Percentiles rank a stretch among this genome's conserved stretches.
These are phyloP conservation scores for Houttuynia cordata DNA, from an alignment of 164 flowering plant genomes.

Conservation along the genomic window DNA sequence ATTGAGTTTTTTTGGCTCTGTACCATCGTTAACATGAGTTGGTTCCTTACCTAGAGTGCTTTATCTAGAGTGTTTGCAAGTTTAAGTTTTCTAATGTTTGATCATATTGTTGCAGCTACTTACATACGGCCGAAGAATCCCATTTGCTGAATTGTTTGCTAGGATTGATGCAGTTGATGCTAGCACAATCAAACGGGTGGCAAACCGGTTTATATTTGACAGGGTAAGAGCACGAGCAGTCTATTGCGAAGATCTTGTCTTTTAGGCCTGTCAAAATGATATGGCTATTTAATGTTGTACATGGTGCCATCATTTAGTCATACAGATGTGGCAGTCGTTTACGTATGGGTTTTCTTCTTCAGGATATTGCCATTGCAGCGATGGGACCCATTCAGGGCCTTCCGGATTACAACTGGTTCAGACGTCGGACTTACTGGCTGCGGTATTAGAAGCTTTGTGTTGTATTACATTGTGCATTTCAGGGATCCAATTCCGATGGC, in stretches of 20 bases:
- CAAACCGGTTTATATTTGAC: conserved; percentile 74
- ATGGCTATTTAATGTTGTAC: not conserved
- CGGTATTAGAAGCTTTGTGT: conserved; percentile 40
- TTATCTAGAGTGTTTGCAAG: no score
- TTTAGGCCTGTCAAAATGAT: not conserved
- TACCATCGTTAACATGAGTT: no score
- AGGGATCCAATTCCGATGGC: not conserved
- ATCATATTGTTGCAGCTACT: conserved; percentile 47
- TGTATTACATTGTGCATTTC: not conserved
- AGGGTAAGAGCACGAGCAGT: conserved; percentile 26
- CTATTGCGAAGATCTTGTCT: not conserved
- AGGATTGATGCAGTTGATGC: conserved; percentile 94
- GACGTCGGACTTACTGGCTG: conserved; percentile 90
- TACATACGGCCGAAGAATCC: conserved; percentile 85
- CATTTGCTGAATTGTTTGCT: conserved; percentile 77
- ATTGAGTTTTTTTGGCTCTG: no score
- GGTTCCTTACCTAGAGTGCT: no score
- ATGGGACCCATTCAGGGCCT: conserved; percentile 72
- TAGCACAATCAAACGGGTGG: conserved; percentile 80
- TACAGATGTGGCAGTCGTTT: not conserved
- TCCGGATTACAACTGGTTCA: conserved; percentile 98
- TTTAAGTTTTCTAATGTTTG: not conserved
- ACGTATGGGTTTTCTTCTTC: conserved; percentile 3
- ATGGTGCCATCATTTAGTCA: not conserved
- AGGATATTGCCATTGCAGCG: conserved; percentile 91